Percentiles rank a stretch among this genome's conserved stretches.
Evolutionary conservation across 2,329 filamentous ascomycete genomes (phyloP).

Genomic region (Alternaria rosae): DNA sequence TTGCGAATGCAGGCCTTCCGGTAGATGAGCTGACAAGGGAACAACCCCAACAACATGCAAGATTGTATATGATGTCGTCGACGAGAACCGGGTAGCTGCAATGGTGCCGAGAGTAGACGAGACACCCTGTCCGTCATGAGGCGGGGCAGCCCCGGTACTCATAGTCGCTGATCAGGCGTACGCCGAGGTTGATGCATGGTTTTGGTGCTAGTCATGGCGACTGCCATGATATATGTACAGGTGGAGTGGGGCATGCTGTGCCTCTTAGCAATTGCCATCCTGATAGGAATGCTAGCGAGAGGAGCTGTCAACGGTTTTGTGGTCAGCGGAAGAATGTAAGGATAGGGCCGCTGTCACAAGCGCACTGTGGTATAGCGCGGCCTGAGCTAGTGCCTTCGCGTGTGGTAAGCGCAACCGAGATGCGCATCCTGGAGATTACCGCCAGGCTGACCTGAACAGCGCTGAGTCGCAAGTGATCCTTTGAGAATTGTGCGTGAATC

Average conservation of each 20-base stretch:
- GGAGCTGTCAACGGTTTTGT: background rate
- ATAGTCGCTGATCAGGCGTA: conserved; percentile 1
- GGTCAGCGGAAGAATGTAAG: conserved; percentile 4
- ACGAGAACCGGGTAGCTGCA: background rate
- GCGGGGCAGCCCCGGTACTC: conserved; percentile 8
- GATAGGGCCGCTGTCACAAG: conserved; percentile 16
- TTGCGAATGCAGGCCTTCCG: conserved; percentile 13
- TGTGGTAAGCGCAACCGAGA: conserved; percentile 19
- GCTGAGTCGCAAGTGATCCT: background rate
- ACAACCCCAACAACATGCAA: conserved; percentile 13
- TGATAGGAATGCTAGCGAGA: background rate
- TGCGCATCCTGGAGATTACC: conserved; percentile 12
- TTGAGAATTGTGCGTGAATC: background rate
- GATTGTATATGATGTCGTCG: background rate
- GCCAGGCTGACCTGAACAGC: conserved; percentile 5
- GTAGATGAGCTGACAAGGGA: conserved; percentile 8
- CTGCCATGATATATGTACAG: background rate
- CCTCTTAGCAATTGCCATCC: background rate
- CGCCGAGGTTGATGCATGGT: conserved; percentile 1
- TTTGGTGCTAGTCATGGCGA: background rate
- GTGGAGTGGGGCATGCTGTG: conserved; percentile 4
- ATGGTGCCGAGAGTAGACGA: conserved; percentile 3
- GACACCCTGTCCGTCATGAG: conserved; percentile 1
- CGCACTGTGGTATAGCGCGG: conserved; percentile 8
- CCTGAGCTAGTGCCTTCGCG: conserved; percentile 10